Evolutionary conservation across 2,329 filamentous ascomycete genomes (phyloP), one percentile per base, ranked within the genome.

Genomic region (Aspergillus cejpii): DNA sequence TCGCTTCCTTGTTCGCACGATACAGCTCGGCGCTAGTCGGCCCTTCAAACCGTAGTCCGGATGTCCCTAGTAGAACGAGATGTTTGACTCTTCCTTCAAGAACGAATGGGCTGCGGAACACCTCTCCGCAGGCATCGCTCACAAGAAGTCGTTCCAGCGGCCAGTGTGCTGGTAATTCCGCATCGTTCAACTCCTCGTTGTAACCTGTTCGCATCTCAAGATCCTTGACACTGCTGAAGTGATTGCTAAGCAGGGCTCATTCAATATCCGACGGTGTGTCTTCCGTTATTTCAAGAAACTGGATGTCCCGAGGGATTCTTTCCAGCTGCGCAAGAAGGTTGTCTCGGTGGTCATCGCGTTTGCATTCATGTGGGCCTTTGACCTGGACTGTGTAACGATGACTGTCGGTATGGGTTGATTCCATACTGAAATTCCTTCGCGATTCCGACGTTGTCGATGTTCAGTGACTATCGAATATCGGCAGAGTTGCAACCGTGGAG

Each of bases 151-250:
- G 48, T 17, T 55, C 44, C 7, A 59, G 27, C 1, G 52, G 54
- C 59, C 60, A 61, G 28, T 61, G 58, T 11, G 46, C 17, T 12
- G 58, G 59, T 10, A 61, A 48, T 2, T 51, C 41, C 12, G 37
- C 43, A 11, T 62, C 58, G 17, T 55, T 60, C 5, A 60, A 40
- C 0, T 54, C 29, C 42, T 61, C 58, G 11, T 58, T 43, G 21
- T 38, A 58, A 1, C 57, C 59, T 4, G 40, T 49, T 2, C 50
- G 26, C 5, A 59, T 28, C 24, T 54, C 44, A 5, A 60, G 45
- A 12, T 55, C 43, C 10, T 49, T 48, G 12, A 60, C 40, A 8
- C 31, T 39, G 14, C 38, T 43, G 41, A 61, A 59, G 39, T 60
- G 54, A 3, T 50, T 39, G n/a, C 53, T 37, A 12, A 61, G 53